Evolutionary conservation across 306 rosid species (phyloP).

Genomic region (Delonix regia): DNA sequence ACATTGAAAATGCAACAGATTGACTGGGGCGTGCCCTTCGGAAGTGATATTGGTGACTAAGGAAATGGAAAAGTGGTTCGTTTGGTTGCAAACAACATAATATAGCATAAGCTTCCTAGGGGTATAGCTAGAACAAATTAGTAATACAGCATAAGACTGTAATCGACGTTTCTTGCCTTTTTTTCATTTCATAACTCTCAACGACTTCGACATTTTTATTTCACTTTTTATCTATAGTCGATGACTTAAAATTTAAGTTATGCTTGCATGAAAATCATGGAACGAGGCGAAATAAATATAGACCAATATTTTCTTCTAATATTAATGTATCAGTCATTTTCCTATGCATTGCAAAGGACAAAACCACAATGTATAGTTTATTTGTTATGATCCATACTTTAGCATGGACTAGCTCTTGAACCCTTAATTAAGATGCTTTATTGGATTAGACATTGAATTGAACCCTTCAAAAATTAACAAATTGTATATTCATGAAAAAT

Average conservation of each 20-base stretch:
- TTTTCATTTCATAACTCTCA: no score
- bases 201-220: neutral
- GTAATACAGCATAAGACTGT: no score
- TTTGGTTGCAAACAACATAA: neutral
- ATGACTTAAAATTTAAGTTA: slow-evolving; percentile 22
- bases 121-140: neutral
- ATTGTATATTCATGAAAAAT: neutral
- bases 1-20: neutral
- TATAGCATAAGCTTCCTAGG: no score
- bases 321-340: neutral
- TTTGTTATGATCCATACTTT: neutral
- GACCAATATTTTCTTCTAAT: no score
- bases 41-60: neutral
- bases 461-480: neutral
- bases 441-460: neutral
- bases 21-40: no score
- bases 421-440: neutral
- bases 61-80: neutral
- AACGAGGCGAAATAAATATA: neutral
- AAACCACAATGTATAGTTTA: neutral
- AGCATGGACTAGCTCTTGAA: neutral
- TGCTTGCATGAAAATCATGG: slow-evolving; percentile 21
- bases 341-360: neutral
- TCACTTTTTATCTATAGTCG: neutral
- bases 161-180: no score